phyloP scores from a whole-genome alignment of 2,329 filamentous ascomycete species.

The Pseudogymnoascus sp. region DNA sequence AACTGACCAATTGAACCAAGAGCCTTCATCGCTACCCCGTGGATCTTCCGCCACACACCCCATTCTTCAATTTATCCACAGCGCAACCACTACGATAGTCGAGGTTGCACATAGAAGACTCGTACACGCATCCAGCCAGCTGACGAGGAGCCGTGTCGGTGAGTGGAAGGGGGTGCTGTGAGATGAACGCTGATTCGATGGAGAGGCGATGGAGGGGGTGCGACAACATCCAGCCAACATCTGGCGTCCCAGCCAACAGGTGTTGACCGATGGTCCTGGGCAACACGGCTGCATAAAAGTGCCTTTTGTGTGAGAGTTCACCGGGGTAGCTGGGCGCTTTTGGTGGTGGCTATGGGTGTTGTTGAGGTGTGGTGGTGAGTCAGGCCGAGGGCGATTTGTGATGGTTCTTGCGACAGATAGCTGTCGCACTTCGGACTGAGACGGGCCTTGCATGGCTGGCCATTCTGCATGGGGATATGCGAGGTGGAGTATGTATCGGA shows the following conservation, averaged over 20 bases:
- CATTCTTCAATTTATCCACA: background rate
- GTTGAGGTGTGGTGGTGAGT: background rate
- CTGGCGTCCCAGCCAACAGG: background rate
- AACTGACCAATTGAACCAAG: background rate
- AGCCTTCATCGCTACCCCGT: background rate
- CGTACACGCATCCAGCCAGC: background rate
- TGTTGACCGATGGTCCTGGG: background rate
- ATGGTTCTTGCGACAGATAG: background rate
- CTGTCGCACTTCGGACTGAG: background rate
- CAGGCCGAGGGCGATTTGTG: background rate
- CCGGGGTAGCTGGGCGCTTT: background rate
- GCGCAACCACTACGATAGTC: background rate
- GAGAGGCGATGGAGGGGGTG: background rate
- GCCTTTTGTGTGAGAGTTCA: background rate
- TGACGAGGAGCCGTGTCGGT: background rate
- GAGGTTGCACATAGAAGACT: background rate
- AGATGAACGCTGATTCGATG: background rate
- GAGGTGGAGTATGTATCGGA: background rate
- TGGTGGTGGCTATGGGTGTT: slow-evolving; percentile 1
- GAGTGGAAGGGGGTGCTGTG: background rate
- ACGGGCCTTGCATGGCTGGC: background rate
- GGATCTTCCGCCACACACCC: background rate
- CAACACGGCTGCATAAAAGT: background rate
- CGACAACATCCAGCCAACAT: background rate
- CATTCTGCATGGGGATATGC: background rate